Conservation (phyloP, 2,329 filamentous ascomycete genomes). For the Botrytis byssoidea region DNA sequence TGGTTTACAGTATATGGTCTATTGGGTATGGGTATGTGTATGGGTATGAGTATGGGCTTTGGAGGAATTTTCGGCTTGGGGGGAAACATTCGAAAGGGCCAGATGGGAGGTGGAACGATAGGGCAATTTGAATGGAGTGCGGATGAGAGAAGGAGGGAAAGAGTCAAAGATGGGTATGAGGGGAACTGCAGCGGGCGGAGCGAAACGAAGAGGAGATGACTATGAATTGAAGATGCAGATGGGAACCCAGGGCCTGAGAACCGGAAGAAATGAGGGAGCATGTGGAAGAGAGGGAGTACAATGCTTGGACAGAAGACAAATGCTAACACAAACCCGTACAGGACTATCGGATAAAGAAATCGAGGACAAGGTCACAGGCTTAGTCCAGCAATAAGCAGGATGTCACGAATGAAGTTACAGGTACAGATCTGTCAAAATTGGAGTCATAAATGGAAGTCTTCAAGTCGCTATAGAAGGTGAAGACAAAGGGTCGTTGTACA, state of each 20-base stretch:
- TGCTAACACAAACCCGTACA: slow-evolving; percentile 34
- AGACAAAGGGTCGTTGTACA: slow-evolving; percentile 13
- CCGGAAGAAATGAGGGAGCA: slow-evolving; percentile 28
- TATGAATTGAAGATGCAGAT: background rate
- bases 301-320: background rate
- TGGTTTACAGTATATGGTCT: background rate
- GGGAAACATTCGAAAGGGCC: background rate
- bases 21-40: background rate
- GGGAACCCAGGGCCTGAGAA: no score
- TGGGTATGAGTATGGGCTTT: background rate
- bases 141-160: background rate
- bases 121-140: no score
- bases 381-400: slow-evolving; percentile 16
- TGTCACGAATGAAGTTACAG: background rate
- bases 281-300: background rate
- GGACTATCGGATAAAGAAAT: slow-evolving; percentile 69
- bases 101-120: background rate
- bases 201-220: background rate
- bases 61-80: background rate
- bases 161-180: background rate
- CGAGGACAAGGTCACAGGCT: slow-evolving; percentile 24
- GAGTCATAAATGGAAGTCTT: background rate
- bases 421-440: background rate
- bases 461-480: background rate
- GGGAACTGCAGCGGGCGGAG: background rate